Evolutionary conservation across 2,329 filamentous ascomycete genomes (phyloP).

Genomic region (Stagonosporopsis tanaceti): DNA sequence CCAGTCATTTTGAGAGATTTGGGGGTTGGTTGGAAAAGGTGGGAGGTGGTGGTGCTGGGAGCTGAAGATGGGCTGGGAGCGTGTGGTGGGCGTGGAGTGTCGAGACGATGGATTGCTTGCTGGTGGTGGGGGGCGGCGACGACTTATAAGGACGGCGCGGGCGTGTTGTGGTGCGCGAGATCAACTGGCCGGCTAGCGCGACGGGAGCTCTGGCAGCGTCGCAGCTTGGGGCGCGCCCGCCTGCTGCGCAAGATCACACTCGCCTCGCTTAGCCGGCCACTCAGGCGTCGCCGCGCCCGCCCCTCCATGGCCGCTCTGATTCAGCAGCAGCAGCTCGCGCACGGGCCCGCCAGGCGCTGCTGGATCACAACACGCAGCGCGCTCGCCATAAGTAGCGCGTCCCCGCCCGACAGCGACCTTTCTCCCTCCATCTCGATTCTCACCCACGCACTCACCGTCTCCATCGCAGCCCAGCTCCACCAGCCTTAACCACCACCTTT

Average conservation of each 20-base stretch:
- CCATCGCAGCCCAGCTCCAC: slow-evolving; percentile 32
- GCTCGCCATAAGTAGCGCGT: slow-evolving; percentile 53
- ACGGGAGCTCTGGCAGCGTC: slow-evolving; percentile 28
- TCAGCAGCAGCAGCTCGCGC: slow-evolving; percentile 24
- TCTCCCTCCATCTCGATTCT: slow-evolving; percentile 53
- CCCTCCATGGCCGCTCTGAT: slow-evolving; percentile 26
- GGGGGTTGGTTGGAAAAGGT: slow-evolving; percentile 41
- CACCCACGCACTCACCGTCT: slow-evolving; percentile 34
- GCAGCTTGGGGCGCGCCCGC: slow-evolving; percentile 23
- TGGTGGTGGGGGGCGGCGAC: slow-evolving; percentile 47
- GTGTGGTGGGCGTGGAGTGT: slow-evolving; percentile 44
- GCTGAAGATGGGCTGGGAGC: slow-evolving; percentile 29
- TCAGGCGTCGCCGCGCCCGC: slow-evolving; percentile 22
- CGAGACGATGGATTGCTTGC: slow-evolving; percentile 52
- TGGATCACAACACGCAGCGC: slow-evolving; percentile 52
- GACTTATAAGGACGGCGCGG: slow-evolving; percentile 51
- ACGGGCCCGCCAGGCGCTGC: slow-evolving; percentile 43
- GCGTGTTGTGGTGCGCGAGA: slow-evolving; percentile 52
- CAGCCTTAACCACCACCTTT: slow-evolving; percentile 27
- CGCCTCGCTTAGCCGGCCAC: slow-evolving; percentile 28
- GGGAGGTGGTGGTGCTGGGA: slow-evolving; percentile 25
- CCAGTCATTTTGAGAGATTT: slow-evolving; percentile 92
- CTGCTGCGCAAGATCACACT: slow-evolving; percentile 37
- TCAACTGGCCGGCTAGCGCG: slow-evolving; percentile 48
- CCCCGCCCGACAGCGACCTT: slow-evolving; percentile 51